These are phyloP conservation scores for Eutrema japonicum DNA, from an alignment of 345 rosid species.

Conservation along the genomic window DNA sequence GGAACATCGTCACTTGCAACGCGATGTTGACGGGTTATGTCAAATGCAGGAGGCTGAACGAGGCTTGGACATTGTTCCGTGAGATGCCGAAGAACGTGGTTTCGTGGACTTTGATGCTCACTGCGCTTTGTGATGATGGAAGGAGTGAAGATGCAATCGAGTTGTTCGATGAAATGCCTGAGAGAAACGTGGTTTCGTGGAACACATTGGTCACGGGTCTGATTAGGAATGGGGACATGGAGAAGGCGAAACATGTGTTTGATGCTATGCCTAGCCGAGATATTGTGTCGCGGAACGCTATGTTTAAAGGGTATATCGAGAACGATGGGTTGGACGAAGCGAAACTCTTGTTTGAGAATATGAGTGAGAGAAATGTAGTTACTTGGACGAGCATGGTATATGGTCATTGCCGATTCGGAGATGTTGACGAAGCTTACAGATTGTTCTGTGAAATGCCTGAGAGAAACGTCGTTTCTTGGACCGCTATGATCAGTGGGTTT, in stretches of 20 bases:
- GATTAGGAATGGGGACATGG: conserved; percentile 55
- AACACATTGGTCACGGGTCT: conserved; percentile 61
- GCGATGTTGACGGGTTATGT: conserved; percentile 64
- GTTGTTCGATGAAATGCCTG: conserved; percentile 67
- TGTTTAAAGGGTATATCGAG: conserved; percentile 59
- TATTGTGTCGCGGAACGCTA: conserved; percentile 61
- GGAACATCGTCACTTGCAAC: conserved; percentile 60
- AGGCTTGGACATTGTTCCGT: conserved; percentile 52
- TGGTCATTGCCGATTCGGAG: conserved; percentile 55
- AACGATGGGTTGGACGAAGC: conserved; percentile 56
- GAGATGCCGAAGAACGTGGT: conserved; percentile 70
- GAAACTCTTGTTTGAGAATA: conserved; percentile 54
- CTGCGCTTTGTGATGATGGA: conserved; percentile 53
- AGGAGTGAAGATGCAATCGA: conserved; percentile 50
- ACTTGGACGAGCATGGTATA: conserved; percentile 73
- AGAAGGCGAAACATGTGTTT: conserved; percentile 58
- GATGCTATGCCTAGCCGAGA: conserved; percentile 49
- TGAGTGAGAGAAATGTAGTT: conserved; percentile 61
- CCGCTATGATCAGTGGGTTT: conserved; percentile 68
- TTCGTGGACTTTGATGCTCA: conserved; percentile 67
- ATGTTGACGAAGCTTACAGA: conserved; percentile 51
- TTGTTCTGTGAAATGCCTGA: conserved; percentile 58
- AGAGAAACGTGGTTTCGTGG: conserved; percentile 70
- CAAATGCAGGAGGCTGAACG: conserved; percentile 48
- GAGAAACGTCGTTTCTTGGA: conserved; percentile 75